Percentiles rank a stretch among this genome's conserved stretches.
phyloP scores from a whole-genome alignment of 2,329 filamentous ascomycete genomes.

The Talaromyces sp. region DNA sequence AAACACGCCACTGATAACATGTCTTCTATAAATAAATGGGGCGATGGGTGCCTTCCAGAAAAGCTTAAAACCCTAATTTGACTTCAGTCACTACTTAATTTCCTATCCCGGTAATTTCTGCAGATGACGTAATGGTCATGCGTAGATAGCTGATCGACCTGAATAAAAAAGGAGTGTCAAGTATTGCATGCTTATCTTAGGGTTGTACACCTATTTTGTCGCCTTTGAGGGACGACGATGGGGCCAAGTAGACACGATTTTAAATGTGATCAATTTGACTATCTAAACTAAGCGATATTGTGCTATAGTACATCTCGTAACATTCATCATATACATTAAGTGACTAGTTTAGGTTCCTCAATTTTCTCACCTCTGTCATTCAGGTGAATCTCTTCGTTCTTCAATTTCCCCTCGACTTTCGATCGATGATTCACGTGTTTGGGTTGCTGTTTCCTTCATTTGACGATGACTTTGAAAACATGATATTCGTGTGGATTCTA shows the following conservation, averaged over 20 bases:
- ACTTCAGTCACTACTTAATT: conserved; percentile 37
- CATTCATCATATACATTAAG: not conserved
- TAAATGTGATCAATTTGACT: not conserved
- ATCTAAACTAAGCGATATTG: not conserved
- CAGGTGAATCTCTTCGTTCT: not conserved
- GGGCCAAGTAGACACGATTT: not conserved
- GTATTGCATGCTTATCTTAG: not conserved
- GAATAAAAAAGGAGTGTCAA: no score
- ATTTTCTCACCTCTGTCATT: not conserved
- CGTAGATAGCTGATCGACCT: not conserved
- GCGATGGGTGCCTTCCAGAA: not conserved
- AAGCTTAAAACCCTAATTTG: conserved; percentile 41
- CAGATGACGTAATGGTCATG: not conserved
- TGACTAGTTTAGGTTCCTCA: not conserved
- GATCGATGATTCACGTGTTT: not conserved
- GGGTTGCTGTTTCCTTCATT: not conserved
- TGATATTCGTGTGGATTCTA: not conserved
- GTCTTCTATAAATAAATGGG: not conserved
- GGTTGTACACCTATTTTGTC: not conserved
- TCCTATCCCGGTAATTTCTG: conserved; percentile 29
- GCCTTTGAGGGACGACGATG: no score
- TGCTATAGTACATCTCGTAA: conserved; percentile 7
- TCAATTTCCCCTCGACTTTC: not conserved
- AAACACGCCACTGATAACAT: not conserved
- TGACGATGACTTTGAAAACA: not conserved